Percentiles rank a stretch among this genome's conserved stretches.
phyloP scores from a whole-genome alignment of 2,329 filamentous ascomycete genomes.

The Fusarium globosum region DNA sequence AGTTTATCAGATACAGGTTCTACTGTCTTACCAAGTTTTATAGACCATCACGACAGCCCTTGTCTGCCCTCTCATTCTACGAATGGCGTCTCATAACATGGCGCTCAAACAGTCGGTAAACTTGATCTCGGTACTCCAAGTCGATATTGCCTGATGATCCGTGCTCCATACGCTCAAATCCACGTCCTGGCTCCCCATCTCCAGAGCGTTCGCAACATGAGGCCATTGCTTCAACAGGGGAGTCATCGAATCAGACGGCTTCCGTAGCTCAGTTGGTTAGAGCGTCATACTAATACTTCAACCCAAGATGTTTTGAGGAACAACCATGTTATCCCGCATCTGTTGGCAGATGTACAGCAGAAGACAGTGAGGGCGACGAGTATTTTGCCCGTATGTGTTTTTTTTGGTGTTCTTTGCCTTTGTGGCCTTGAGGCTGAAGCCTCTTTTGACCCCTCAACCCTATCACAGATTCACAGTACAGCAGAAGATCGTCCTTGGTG shows the following conservation, averaged over 20 bases:
- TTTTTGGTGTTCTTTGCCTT: too few species aligned
- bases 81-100: neutral
- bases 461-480: too few species aligned
- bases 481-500: too few species aligned
- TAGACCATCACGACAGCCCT: neutral
- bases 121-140: neutral
- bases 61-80: neutral
- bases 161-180: fast-evolving
- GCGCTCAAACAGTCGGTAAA: neutral
- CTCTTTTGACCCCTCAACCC: too few species aligned
- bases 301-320: too few species aligned
- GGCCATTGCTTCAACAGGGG: fast-evolving
- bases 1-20: neutral
- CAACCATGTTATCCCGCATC: too few species aligned
- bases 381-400: too few species aligned
- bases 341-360: too few species aligned
- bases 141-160: neutral
- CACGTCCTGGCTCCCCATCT: neutral
- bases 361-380: too few species aligned
- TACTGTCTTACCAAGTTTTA: neutral
- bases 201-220: fast-evolving
- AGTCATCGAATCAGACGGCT: neutral
- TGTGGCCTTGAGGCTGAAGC: too few species aligned
- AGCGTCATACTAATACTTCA: neutral
- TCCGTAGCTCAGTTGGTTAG: neutral